phyloP scores from a whole-genome alignment of 176 grass and related monocot species.

The Chrysopogon serrulatus region DNA sequence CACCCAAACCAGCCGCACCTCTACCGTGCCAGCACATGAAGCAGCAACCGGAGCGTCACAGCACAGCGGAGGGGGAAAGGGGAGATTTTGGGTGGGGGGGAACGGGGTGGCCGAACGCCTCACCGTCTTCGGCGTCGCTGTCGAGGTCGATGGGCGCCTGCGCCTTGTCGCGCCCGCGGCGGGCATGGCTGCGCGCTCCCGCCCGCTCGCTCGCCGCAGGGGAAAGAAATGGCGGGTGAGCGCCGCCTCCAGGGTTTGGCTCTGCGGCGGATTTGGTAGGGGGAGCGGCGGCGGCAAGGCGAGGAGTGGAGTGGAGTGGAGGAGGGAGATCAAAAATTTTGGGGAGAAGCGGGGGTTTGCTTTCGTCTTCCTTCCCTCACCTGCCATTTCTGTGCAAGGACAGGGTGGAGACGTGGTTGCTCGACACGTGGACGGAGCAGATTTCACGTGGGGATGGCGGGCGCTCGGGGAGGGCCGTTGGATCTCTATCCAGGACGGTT shows the following conservation, averaged over 20 bases:
- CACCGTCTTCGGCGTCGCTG: conserved; percentile 31
- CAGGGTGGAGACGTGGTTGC: not conserved
- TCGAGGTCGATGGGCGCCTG: conserved; percentile 28
- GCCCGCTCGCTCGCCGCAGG: not conserved
- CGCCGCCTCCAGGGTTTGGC: conserved; percentile 9
- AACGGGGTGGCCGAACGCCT: not conserved
- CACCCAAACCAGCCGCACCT: too few relatives aligned
- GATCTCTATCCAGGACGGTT: not conserved
- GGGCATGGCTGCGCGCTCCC: not conserved
- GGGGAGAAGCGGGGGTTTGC: not conserved
- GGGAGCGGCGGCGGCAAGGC: not conserved
- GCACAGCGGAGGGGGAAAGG: not conserved
- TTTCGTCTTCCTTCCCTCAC: not conserved
- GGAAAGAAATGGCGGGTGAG: not conserved
- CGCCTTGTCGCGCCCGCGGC: not conserved
- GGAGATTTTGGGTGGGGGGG: not conserved
- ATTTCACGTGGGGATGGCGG: accelerated
- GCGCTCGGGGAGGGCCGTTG: not conserved
- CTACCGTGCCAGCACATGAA: not conserved
- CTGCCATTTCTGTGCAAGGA: not conserved
- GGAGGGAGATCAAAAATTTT: not conserved
- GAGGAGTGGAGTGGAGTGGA: not conserved
- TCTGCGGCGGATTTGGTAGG: not conserved
- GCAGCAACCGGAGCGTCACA: not conserved
- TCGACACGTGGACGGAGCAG: not conserved